Conservation (phyloP, 2,329 filamentous ascomycete species). For the Didymella segeticola region DNA sequence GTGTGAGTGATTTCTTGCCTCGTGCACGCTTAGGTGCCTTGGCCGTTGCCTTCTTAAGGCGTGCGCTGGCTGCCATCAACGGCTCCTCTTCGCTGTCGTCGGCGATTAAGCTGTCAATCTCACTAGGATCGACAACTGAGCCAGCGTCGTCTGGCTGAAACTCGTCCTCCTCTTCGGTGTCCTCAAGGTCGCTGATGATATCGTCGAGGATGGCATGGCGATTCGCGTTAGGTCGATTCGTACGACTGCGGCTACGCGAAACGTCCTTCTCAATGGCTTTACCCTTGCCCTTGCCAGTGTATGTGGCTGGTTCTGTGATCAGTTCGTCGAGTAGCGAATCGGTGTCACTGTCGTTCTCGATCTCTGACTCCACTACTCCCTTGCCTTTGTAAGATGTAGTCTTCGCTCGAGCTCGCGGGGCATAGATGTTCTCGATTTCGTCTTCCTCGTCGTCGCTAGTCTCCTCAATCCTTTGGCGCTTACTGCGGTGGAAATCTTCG, state of each 20-base stretch:
- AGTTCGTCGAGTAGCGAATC: constrained; percentile 28
- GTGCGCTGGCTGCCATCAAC: constrained; percentile 29
- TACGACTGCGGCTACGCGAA: constrained; percentile 24
- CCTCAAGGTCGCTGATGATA: constrained; percentile 28
- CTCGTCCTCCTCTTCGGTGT: constrained; percentile 35
- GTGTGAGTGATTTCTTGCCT: constrained; percentile 38
- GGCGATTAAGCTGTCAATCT: constrained; percentile 23
- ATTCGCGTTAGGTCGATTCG: constrained; percentile 30
- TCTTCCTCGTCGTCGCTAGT: constrained; percentile 41
- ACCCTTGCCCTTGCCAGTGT: constrained; percentile 36
- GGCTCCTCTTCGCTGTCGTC: constrained; percentile 40
- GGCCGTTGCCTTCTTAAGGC: constrained; percentile 22
- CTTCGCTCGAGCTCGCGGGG: constrained; percentile 1
- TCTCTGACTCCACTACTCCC: constrained; percentile 22
- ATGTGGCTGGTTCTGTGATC: constrained; percentile 6
- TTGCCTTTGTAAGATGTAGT: constrained; percentile 28
- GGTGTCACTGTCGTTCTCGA: constrained; percentile 15
- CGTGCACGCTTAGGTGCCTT: constrained; percentile 18
- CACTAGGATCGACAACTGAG: constrained; percentile 20
- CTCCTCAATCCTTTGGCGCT: constrained; percentile 45
- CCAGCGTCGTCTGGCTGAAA: constrained; percentile 36
- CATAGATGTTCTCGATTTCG: not conserved
- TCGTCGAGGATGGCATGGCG: constrained; percentile 26
- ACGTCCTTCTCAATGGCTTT: constrained; percentile 21
- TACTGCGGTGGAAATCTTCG: constrained; percentile 49